Conservation (phyloP, 441 rosid species). For the Populus hybrid region DNA sequence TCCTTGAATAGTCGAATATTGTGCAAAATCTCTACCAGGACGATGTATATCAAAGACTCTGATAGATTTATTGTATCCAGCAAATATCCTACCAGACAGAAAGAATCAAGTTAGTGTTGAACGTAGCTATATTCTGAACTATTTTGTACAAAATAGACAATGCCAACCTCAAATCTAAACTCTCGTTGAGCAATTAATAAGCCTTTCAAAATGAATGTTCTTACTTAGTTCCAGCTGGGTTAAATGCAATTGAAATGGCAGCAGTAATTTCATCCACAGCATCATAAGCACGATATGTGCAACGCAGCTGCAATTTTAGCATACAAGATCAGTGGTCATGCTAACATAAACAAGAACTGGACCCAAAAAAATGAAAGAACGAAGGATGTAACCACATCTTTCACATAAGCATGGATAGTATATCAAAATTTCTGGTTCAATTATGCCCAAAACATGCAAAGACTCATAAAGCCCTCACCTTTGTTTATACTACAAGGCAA, state of each 20-base stretch:
- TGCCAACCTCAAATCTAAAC: not conserved
- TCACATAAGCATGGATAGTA: slow-evolving; percentile 1
- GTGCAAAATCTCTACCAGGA: slow-evolving; percentile 87
- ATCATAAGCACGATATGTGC: slow-evolving; percentile 96
- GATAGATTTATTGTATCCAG: slow-evolving; percentile 81
- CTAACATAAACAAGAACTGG: slow-evolving; percentile 6
- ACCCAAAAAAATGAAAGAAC: slow-evolving; percentile 1
- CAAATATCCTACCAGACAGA: slow-evolving; percentile 62
- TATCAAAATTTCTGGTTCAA: not conserved
- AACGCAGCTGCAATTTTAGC: slow-evolving; percentile 70
- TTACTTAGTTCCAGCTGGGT: slow-evolving; percentile 87
- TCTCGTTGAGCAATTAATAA: not conserved
- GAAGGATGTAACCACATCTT: not conserved
- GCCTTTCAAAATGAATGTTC: slow-evolving; percentile 18
- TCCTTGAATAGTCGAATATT: slow-evolving; percentile 69
- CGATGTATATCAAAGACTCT: slow-evolving; percentile 91
- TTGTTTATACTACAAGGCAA: not conserved
- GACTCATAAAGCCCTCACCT: not conserved
- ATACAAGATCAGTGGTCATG: slow-evolving; percentile 17
- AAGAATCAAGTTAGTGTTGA: slow-evolving; percentile 8
- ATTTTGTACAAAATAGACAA: not conserved
- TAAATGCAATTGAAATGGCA: slow-evolving; percentile 82
- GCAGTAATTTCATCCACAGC: slow-evolving; percentile 92
- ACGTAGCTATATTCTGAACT: not conserved
- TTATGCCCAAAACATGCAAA: not conserved